Evolutionary conservation across 495 filamentous ascomycete genomes (phyloP).

Genomic region (Tetracladium marchalianum): DNA sequence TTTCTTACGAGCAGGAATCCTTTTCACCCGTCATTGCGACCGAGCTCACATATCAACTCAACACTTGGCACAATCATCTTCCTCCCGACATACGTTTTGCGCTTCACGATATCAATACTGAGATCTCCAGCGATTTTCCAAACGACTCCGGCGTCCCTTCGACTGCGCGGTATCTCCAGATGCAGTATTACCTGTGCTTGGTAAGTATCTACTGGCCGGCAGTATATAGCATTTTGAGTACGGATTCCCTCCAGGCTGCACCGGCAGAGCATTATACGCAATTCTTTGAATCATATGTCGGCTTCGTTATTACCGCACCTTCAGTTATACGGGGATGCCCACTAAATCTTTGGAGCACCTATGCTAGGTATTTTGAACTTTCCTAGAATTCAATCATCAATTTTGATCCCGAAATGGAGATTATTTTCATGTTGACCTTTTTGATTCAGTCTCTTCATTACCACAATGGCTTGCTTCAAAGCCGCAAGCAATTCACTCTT

Average conservation of each 20-base stretch:
- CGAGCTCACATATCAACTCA: conserved; percentile 8
- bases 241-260: not conserved
- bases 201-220: conserved; percentile 9
- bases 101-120: not conserved
- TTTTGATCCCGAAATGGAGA: not conserved
- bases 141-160: not conserved
- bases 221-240: conserved; percentile 2
- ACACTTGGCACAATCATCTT: conserved; percentile 9
- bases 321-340: not conserved
- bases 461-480: conserved; percentile 2
- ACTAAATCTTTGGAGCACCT: conserved; percentile 1
- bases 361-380: conserved; percentile 3
- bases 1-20: conserved; percentile 2
- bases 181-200: conserved; percentile 6
- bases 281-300: conserved; percentile 4
- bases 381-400: not conserved
- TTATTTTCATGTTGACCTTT: not conserved
- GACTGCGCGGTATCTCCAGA: conserved; percentile 1
- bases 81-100: conserved; percentile 6
- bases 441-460: conserved; percentile 2
- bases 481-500: conserved; percentile 1
- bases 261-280: not conserved
- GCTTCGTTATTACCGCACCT: not conserved
- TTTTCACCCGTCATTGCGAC: conserved; percentile 6
- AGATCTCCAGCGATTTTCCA: not conserved